A percentile compares a stretch with the other conserved stretches of the same genome.
Evolutionary conservation across 768 basidiomycete genomes (phyloP).

Genomic region (Cubamyces lactineus): DNA sequence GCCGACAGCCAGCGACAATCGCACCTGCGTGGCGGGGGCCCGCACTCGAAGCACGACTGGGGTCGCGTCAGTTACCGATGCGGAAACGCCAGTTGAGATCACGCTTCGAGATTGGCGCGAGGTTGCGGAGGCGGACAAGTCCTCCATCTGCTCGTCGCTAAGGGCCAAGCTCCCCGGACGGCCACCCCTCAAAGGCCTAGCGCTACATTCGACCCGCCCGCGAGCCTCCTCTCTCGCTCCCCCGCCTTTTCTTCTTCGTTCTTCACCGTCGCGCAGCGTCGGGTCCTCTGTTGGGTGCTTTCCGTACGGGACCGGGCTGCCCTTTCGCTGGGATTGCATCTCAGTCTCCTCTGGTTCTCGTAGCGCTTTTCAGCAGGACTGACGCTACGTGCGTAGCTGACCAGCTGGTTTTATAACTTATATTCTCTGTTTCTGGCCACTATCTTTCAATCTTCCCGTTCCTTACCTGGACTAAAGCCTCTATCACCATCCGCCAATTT

Average conservation of each 20-base stretch:
- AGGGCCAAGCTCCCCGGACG: constrained; percentile 17
- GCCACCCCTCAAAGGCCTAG: constrained; percentile 13
- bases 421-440: constrained; percentile 8
- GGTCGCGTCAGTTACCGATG: not conserved
- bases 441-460: constrained; percentile 10
- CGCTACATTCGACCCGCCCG: constrained; percentile 5
- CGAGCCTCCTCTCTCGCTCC: constrained; percentile 20
- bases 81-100: constrained; percentile 17
- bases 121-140: constrained; percentile 9
- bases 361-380: constrained; percentile 32
- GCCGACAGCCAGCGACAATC: constrained; percentile 5
- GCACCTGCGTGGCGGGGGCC: not conserved
- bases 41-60: not conserved
- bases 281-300: constrained; percentile 26
- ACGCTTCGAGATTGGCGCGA: constrained; percentile 20
- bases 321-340: constrained; percentile 29
- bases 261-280: constrained; percentile 24
- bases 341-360: constrained; percentile 27
- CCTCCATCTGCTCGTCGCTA: constrained; percentile 26
- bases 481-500: not conserved
- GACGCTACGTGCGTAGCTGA: constrained; percentile 30
- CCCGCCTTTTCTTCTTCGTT: constrained; percentile 6
- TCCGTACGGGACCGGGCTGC: constrained; percentile 25
- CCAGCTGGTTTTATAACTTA: constrained; percentile 27
- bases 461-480: constrained; percentile 7